Percentiles rank a stretch among this genome's conserved stretches.
Conservation (phyloP, 108 stramenopile species). For the Bacterosira constricta region DNA sequence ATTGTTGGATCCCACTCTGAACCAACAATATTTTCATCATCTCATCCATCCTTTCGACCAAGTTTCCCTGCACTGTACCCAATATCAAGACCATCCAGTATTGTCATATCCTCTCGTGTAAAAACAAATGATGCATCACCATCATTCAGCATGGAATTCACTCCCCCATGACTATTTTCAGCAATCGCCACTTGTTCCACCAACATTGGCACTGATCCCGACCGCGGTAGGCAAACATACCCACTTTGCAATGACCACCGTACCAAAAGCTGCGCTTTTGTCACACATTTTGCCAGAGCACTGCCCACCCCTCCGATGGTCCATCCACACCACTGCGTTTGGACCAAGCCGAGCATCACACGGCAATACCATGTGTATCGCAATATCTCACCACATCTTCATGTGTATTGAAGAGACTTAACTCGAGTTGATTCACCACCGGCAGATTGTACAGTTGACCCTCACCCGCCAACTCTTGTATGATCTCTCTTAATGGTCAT, state of each 20-base stretch:
- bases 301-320: conserved; percentile 62
- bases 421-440: conserved; percentile 68
- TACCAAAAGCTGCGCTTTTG: conserved; percentile 82
- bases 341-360: conserved; percentile 77
- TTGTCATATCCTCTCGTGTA: conserved; percentile 60
- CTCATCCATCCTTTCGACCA: conserved; percentile 82
- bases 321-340: conserved; percentile 63
- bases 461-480: conserved; percentile 19
- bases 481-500: conserved; percentile 60
- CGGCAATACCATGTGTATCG: conserved; percentile 38
- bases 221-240: conserved; percentile 74
- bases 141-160: conserved; percentile 25
- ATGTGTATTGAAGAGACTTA: conserved; percentile 80
- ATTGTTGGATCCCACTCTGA: no score
- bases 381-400: conserved; percentile 60
- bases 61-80: conserved; percentile 62
- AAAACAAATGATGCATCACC: conserved; percentile 48
- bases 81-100: conserved; percentile 64
- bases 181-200: conserved; percentile 77
- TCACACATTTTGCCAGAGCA: conserved; percentile 59
- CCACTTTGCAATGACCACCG: conserved; percentile 81
- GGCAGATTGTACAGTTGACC: conserved; percentile 49
- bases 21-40: conserved; percentile 62
- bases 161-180: conserved; percentile 75
- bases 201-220: conserved; percentile 53